A percentile compares a stretch with the other conserved stretches of the same genome.
Conservation (phyloP, 2,329 filamentous ascomycete genomes). For the Fusarium sp. region DNA sequence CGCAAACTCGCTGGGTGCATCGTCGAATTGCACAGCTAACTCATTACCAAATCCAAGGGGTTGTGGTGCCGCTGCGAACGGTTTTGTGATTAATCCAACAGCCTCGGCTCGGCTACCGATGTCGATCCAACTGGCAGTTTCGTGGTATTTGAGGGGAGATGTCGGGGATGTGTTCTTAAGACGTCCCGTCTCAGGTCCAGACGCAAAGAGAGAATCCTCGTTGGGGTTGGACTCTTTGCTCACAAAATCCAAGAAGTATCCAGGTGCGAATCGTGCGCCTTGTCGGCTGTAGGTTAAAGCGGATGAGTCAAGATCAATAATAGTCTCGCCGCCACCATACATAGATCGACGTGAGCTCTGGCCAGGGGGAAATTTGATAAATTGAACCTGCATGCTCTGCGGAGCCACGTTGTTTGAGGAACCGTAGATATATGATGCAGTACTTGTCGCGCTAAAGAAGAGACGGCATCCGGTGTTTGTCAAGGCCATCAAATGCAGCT, state of each 20-base stretch:
- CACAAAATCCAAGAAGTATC: constrained; percentile 91
- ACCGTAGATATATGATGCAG: constrained; percentile 74
- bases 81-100: constrained; percentile 80
- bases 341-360: constrained; percentile 48
- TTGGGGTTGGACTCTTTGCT: constrained; percentile 71
- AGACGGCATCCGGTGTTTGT: constrained; percentile 92
- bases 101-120: constrained; percentile 81
- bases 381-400: constrained; percentile 97
- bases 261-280: constrained; percentile 80
- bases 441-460: constrained; percentile 90
- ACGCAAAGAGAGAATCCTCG: constrained; percentile 81
- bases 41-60: constrained; percentile 93
- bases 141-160: constrained; percentile 74
- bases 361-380: constrained; percentile 90
- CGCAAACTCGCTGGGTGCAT: constrained; percentile 84
- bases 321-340: constrained; percentile 55
- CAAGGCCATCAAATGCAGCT: constrained; percentile 89
- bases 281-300: constrained; percentile 64
- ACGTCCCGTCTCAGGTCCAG: constrained; percentile 88
- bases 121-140: constrained; percentile 84
- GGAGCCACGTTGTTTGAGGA: constrained; percentile 75
- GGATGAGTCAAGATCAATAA: constrained; percentile 63
- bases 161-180: constrained; percentile 72
- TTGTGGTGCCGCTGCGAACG: constrained; percentile 76
- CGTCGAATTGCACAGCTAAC: constrained; percentile 94